A percentile compares a stretch with the other conserved stretches of the same genome.
These are phyloP conservation scores for Malassezia caprae DNA, from an alignment of 1,284 basidiomycete species.

Conservation along the genomic window DNA sequence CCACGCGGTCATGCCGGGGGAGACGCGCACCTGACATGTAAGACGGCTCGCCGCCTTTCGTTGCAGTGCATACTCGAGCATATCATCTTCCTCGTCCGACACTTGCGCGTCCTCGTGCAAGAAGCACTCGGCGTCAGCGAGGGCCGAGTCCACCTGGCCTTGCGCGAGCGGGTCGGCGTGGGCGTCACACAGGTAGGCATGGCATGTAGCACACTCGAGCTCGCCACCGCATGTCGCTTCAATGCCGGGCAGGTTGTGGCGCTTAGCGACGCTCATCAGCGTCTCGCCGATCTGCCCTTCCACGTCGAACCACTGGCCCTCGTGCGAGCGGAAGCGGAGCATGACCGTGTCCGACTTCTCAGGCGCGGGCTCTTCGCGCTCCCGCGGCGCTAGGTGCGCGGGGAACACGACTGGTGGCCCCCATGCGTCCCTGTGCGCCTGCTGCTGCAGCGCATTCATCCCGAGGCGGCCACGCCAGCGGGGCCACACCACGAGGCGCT, in stretches of 20 bases:
- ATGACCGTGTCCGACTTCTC: slow-evolving; percentile 8
- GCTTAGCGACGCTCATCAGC: slow-evolving; percentile 38
- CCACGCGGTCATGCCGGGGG: slow-evolving; percentile 19
- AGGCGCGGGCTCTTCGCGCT: slow-evolving; percentile 7
- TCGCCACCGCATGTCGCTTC: slow-evolving; percentile 45
- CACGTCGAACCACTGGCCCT: slow-evolving; percentile 25
- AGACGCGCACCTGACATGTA: slow-evolving; percentile 23
- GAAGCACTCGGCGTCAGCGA: neutral
- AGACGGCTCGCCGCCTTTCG: slow-evolving; percentile 17
- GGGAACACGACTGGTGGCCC: slow-evolving; percentile 31
- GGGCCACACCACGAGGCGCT: slow-evolving; percentile 39
- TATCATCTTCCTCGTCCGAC: slow-evolving; percentile 26
- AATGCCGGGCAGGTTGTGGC: slow-evolving; percentile 33
- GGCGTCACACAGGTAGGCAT: slow-evolving; percentile 26
- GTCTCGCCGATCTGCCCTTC: slow-evolving; percentile 38
- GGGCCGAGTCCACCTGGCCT: slow-evolving; percentile 1
- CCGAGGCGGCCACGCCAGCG: slow-evolving; percentile 48
- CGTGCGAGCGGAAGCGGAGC: slow-evolving; percentile 28
- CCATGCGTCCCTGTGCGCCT: slow-evolving; percentile 35
- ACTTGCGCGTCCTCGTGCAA: neutral
- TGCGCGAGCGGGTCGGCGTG: slow-evolving; percentile 10
- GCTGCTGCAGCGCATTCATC: slow-evolving; percentile 26
- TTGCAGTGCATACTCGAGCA: slow-evolving; percentile 29
- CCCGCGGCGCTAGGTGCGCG: slow-evolving; percentile 26
- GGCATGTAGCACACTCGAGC: slow-evolving; percentile 42